phyloP scores from a whole-genome alignment of 768 basidiomycete species.

The Suillus discolor region DNA sequence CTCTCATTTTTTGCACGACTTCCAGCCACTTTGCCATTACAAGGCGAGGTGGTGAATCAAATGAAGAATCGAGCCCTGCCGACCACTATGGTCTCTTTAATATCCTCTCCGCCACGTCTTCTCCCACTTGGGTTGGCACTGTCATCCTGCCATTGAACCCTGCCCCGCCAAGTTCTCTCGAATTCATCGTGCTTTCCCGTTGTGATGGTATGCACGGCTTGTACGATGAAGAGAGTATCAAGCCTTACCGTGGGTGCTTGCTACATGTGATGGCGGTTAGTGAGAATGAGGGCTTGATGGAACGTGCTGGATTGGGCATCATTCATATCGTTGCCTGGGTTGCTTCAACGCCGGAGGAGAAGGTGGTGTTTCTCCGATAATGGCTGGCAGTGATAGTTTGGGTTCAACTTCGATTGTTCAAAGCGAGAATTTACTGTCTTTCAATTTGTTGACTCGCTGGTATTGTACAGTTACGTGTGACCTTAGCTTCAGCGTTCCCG shows the following conservation, averaged over 20 bases:
- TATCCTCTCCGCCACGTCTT: constrained; percentile 9
- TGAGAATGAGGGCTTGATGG: constrained; percentile 13
- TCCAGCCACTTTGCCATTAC: constrained; percentile 12
- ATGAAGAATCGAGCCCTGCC: not conserved
- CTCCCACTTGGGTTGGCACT: constrained; percentile 10
- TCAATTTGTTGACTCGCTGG: not conserved
- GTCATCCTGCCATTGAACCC: constrained; percentile 20
- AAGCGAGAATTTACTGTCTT: not conserved
- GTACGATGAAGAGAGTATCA: constrained; percentile 12
- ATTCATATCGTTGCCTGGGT: constrained; percentile 22
- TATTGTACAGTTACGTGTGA: not conserved
- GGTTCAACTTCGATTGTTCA: not conserved
- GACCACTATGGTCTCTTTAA: constrained; percentile 16
- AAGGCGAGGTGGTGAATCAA: constrained; percentile 8
- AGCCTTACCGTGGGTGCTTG: constrained; percentile 17
- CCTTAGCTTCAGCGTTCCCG: not conserved
- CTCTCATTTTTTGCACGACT: constrained; percentile 29
- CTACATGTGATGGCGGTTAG: constrained; percentile 27
- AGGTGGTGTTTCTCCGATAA: constrained; percentile 1
- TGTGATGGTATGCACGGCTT: constrained; percentile 6
- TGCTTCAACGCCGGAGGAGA: not conserved
- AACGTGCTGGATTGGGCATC: constrained; percentile 25
- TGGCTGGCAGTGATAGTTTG: not conserved
- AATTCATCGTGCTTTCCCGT: constrained; percentile 25
- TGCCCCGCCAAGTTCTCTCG: constrained; percentile 11